Conservation (phyloP, 768 basidiomycete species). For the Mycena venus region DNA sequence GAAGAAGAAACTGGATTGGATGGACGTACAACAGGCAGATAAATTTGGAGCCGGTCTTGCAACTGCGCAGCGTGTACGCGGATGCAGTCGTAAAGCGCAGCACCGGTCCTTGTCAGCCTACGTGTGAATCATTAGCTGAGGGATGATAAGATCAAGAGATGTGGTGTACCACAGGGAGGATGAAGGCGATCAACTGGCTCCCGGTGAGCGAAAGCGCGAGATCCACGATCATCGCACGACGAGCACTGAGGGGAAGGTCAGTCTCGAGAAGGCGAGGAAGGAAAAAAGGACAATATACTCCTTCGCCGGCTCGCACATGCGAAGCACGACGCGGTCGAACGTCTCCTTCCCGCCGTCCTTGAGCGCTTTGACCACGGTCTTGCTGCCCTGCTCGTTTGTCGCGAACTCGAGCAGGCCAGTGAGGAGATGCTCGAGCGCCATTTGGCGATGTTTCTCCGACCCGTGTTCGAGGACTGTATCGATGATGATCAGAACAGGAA, state of each 20-base stretch:
- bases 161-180: constrained; percentile 78
- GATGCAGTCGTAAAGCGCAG: constrained; percentile 86
- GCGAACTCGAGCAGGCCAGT: constrained; percentile 82
- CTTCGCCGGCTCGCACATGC: constrained; percentile 90
- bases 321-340: constrained; percentile 77
- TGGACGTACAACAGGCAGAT: constrained; percentile 84
- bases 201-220: constrained; percentile 86
- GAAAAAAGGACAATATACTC: constrained; percentile 59
- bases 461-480: constrained; percentile 85
- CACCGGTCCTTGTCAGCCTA: constrained; percentile 91
- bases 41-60: constrained; percentile 91
- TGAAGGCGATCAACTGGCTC: constrained; percentile 86
- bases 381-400: constrained; percentile 86
- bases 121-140: constrained; percentile 23
- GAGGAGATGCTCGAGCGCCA: constrained; percentile 83
- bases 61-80: constrained; percentile 84
- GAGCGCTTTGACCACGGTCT: constrained; percentile 87
- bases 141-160: not conserved
- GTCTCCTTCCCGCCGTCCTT: constrained; percentile 88
- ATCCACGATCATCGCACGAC: constrained; percentile 90
- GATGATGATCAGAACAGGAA: constrained; percentile 1
- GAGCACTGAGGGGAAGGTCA: constrained; percentile 49
- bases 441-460: constrained; percentile 77
- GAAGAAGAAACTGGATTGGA: not conserved
- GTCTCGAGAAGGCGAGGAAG: not conserved